These are phyloP conservation scores for Sporothrix phasma DNA, from an alignment of 2,329 filamentous ascomycete species.

Conservation along the genomic window DNA sequence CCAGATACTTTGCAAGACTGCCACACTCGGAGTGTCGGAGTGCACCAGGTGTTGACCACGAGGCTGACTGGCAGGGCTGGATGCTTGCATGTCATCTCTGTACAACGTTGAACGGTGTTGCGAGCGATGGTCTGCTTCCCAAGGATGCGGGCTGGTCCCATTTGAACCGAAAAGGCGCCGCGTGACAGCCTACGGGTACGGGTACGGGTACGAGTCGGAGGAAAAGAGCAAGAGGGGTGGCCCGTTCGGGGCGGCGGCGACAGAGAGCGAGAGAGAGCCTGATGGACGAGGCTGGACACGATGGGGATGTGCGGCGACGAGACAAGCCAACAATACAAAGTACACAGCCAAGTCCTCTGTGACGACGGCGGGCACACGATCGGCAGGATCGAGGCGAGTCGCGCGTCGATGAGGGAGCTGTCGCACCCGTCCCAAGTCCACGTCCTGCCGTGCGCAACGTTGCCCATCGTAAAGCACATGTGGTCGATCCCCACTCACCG, in stretches of 20 bases:
- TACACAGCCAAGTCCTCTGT: too few species aligned
- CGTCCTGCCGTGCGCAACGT: not conserved
- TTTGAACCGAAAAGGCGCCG: conserved; percentile 15
- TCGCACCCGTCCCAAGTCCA: not conserved
- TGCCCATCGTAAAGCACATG: too few species aligned
- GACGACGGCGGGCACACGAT: not conserved
- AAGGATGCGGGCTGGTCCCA: not conserved
- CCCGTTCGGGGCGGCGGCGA: not conserved
- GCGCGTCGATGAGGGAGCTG: too few species aligned
- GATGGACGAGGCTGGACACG: too few species aligned
- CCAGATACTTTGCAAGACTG: too few species aligned
- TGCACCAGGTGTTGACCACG: not conserved
- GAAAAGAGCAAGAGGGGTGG: not conserved
- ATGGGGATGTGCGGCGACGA: too few species aligned
- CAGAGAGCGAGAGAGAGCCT: not conserved
- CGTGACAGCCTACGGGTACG: not conserved
- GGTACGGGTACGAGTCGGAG: too few species aligned
- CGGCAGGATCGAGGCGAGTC: not conserved
- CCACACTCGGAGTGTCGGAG: too few species aligned
- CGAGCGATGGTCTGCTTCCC: not conserved
- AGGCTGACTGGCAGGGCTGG: not conserved
- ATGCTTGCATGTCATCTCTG: not conserved
- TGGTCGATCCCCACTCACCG: too few species aligned
- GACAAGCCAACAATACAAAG: too few species aligned
- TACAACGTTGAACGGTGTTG: not conserved